Conservation (phyloP, 108 stramenopile genomes). For the Licmophora abbreviata region DNA sequence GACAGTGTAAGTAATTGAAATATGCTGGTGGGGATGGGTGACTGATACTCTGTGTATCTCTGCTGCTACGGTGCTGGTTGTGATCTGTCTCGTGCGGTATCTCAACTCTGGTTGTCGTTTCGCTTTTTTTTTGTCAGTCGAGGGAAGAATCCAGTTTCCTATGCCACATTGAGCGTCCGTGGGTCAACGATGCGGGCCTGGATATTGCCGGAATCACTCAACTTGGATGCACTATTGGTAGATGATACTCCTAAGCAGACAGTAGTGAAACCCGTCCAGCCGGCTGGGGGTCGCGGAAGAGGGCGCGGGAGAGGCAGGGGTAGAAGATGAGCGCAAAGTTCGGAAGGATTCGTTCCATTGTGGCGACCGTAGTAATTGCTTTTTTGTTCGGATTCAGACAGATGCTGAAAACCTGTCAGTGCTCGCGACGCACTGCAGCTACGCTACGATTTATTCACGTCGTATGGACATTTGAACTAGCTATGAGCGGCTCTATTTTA, state of each 20-base stretch:
- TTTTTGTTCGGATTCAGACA: too few species aligned
- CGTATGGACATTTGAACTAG: too few species aligned
- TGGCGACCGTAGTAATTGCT: too few species aligned
- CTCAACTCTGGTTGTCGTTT: background rate
- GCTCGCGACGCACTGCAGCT: too few species aligned
- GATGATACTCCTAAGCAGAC: conserved; percentile 91
- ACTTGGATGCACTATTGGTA: conserved; percentile 94
- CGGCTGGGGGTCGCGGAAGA: conserved; percentile 41
- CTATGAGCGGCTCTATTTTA: too few species aligned
- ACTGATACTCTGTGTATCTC: background rate
- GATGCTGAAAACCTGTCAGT: too few species aligned
- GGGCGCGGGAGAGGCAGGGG: too few species aligned
- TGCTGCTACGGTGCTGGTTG: background rate
- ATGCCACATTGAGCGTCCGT: conserved; percentile 87
- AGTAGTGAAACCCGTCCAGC: conserved; percentile 14
- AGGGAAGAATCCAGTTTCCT: conserved; percentile 84
- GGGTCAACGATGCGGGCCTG: conserved; percentile 93
- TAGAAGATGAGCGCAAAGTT: too few species aligned
- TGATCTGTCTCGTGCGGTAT: background rate
- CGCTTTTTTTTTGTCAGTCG: conserved; percentile 25
- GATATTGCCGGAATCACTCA: conserved; percentile 95
- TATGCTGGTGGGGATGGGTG: background rate
- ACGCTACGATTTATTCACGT: too few species aligned
- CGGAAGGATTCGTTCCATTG: too few species aligned
- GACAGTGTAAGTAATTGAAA: conserved; percentile 55